Percentiles rank a stretch among this genome's conserved stretches.
phyloP scores from a whole-genome alignment of 495 filamentous ascomycete species.

The Trichoderma gamsii region DNA sequence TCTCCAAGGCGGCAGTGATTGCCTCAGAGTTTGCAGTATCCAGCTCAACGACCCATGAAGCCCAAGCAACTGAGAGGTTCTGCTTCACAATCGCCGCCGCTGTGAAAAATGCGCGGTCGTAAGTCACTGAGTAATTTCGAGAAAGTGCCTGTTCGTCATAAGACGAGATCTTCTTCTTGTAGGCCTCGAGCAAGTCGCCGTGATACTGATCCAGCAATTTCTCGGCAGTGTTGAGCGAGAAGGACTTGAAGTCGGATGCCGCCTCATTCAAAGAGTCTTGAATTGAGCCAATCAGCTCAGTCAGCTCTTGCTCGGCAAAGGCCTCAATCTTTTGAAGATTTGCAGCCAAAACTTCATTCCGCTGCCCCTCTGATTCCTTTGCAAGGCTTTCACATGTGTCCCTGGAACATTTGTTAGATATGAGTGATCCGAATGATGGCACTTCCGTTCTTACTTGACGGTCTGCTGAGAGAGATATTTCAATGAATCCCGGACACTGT shows the following conservation, averaged over 20 bases:
- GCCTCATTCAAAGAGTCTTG: not conserved
- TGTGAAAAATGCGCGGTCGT: slow-evolving; percentile 9
- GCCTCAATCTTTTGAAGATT: slow-evolving; percentile 9
- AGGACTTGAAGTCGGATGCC: not conserved
- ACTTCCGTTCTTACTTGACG: not conserved
- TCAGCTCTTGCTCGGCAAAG: slow-evolving; percentile 5
- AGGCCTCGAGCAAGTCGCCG: slow-evolving; percentile 1
- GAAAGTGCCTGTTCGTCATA: not conserved
- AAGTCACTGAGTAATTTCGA: slow-evolving; percentile 3
- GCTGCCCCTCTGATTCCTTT: not conserved
- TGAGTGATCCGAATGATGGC: not conserved
- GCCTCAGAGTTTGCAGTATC: not conserved
- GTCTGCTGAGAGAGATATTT: slow-evolving; percentile 1
- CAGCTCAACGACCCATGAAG: not conserved
- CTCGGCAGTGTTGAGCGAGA: not conserved
- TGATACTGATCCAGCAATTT: not conserved
- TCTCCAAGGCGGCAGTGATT: not conserved
- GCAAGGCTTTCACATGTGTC: not conserved
- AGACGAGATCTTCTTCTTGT: not conserved
- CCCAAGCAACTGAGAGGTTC: not conserved
- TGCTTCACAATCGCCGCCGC: not conserved
- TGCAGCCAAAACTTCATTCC: not conserved
- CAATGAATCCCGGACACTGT: not conserved
- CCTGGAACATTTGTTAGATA: not conserved
- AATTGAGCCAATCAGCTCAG: slow-evolving; percentile 4